Evolutionary conservation across 1,284 basidiomycete species (phyloP).

Genomic region (Rhizopogon hawkerae): DNA sequence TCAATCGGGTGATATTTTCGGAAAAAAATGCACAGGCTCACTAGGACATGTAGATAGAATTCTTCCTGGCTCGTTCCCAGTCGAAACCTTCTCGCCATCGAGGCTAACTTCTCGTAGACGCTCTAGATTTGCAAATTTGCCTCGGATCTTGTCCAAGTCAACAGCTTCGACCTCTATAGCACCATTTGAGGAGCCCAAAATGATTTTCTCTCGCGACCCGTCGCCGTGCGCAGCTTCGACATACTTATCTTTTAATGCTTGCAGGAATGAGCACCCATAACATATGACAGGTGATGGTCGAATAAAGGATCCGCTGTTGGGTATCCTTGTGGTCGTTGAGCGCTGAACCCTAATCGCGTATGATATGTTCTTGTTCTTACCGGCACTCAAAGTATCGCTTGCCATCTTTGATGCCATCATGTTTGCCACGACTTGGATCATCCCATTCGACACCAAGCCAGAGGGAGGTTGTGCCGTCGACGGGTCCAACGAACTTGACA

Average conservation of each 20-base stretch:
- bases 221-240: constrained; percentile 51
- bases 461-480: constrained; percentile 54
- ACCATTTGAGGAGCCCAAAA: constrained; percentile 75
- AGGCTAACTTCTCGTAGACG: constrained; percentile 72
- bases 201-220: constrained; percentile 47
- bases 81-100: constrained; percentile 58
- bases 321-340: constrained; percentile 30
- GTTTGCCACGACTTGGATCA: constrained; percentile 74
- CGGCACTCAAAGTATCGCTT: constrained; percentile 72
- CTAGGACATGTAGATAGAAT: constrained; percentile 61
- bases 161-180: constrained; percentile 84
- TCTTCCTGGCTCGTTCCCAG: constrained; percentile 43
- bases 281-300: constrained; percentile 49
- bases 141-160: constrained; percentile 68
- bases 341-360: neutral
- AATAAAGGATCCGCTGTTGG: constrained; percentile 66
- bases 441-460: constrained; percentile 99
- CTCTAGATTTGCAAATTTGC: constrained; percentile 60
- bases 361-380: constrained; percentile 37
- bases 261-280: constrained; percentile 65
- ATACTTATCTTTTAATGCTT: constrained; percentile 72
- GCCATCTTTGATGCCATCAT: constrained; percentile 76
- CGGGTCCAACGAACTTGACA: constrained; percentile 60
- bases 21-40: constrained; percentile 31
- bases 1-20: neutral